Conservation (phyloP, 2,329 filamentous ascomycete species). For the Catunica adiposa region DNA sequence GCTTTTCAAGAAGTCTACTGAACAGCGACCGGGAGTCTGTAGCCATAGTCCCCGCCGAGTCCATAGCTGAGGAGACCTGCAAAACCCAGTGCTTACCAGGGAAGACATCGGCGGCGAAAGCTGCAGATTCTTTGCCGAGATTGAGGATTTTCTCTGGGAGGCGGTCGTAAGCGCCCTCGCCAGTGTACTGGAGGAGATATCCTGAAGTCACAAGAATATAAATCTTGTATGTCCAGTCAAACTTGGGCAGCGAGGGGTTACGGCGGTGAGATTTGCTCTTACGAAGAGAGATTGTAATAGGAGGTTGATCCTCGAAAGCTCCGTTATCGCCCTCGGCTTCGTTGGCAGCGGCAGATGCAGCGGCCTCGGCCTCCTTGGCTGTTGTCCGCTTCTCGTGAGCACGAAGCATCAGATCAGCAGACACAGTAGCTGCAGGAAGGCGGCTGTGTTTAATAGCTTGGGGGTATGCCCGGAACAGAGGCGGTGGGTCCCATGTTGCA, state of each 20-base stretch:
- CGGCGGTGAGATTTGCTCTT: slow-evolving; percentile 32
- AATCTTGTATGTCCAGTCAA: slow-evolving; percentile 55
- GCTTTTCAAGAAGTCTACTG: slow-evolving; percentile 38
- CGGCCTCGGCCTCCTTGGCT: background rate
- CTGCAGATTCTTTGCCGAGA: slow-evolving; percentile 57
- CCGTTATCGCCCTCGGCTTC: slow-evolving; percentile 1
- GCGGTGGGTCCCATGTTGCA: slow-evolving; percentile 48
- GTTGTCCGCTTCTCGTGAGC: slow-evolving; percentile 19
- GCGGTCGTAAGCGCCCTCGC: slow-evolving; percentile 52
- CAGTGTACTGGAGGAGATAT: slow-evolving; percentile 57
- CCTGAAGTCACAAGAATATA: slow-evolving; percentile 57
- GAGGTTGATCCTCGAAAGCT: background rate
- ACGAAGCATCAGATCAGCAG: slow-evolving; percentile 48
- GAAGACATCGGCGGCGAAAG: slow-evolving; percentile 65
- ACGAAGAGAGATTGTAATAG: slow-evolving; percentile 11
- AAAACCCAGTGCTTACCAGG: slow-evolving; percentile 68
- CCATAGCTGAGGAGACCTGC: slow-evolving; percentile 42
- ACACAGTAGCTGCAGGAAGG: slow-evolving; percentile 48
- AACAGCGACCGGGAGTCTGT: slow-evolving; percentile 37
- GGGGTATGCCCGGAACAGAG: slow-evolving; percentile 73
- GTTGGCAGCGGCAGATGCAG: background rate
- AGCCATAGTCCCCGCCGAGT: slow-evolving; percentile 13
- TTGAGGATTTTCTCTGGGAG: slow-evolving; percentile 58
- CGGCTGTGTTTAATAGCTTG: slow-evolving; percentile 64
- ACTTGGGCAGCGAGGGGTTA: slow-evolving; percentile 26